Evolutionary conservation across 257 asterid species (phyloP).

Genomic region (Schizonepeta tenuifolia): DNA sequence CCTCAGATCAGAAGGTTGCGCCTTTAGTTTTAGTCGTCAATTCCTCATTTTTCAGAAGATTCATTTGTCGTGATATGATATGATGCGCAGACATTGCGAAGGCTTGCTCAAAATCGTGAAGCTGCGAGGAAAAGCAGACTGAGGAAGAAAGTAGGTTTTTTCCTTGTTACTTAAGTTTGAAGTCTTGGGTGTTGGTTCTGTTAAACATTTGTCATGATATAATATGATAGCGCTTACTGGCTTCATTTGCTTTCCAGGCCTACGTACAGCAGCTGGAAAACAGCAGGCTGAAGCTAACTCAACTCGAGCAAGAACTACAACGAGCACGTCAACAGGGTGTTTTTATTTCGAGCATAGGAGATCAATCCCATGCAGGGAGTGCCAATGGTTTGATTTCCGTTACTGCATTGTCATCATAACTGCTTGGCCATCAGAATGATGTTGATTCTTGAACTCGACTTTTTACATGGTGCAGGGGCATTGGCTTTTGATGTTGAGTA

Average conservation of each 20-base stretch:
- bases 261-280: slow-evolving; percentile 95
- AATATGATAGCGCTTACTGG: slow-evolving; percentile 18
- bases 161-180: slow-evolving; percentile 14
- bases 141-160: slow-evolving; percentile 78
- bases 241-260: slow-evolving; percentile 56
- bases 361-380: slow-evolving; percentile 62
- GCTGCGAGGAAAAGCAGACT: slow-evolving; percentile 95
- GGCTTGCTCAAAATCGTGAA: slow-evolving; percentile 96
- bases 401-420: neutral
- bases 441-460: slow-evolving; percentile 14
- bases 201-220: neutral
- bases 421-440: neutral
- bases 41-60: slow-evolving; percentile 24
- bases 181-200: slow-evolving; percentile 24
- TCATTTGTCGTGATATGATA: slow-evolving; percentile 11
- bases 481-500: slow-evolving; percentile 91
- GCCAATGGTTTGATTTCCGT: slow-evolving; percentile 66
- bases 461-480: slow-evolving; percentile 58
- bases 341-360: slow-evolving; percentile 71
- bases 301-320: slow-evolving; percentile 92
- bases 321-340: slow-evolving; percentile 87
- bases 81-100: slow-evolving; percentile 65
- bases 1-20: slow-evolving; percentile 73
- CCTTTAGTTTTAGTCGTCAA: slow-evolving; percentile 1
- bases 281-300: slow-evolving; percentile 87